Base-by-base conservation (phyloP, 2,329 filamentous ascomycete genomes). In the Aspergillus persii region DNA sequence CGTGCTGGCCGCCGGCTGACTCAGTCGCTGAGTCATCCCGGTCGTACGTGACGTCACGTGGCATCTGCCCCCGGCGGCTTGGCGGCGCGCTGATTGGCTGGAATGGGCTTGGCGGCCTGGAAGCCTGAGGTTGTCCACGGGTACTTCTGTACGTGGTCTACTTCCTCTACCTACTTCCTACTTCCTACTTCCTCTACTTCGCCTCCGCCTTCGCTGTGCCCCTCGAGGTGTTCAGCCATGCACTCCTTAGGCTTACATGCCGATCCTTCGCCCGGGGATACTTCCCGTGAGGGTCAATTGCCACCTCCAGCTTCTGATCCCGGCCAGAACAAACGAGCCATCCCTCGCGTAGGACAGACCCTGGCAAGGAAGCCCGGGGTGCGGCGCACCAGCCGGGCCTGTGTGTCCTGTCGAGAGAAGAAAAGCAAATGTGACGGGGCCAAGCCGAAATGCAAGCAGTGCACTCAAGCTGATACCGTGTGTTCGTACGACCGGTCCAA, bases 381-480 rank as follows among this genome's bases (percentile, higher is more conserved):
- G 11, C 52, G 54, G 11, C 63, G 66, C 39, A 62, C 57, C 4
- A 23, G 50, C 30, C 64, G 61, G 26, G 66, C 66, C 4, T 67
- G 66, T 31, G 60, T 53, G 3, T 9, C 56, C 3, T 67, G 66
- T 47, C 64, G 60, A 18, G 54, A 59, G 15, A 57, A 55, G 12
- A 67, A 67, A 54, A 63, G 59, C 15, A 67, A 65, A 48, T 67
- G 66, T 50, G 64, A 66, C 41, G 64, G 66, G 27, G 36, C 26
- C 30, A 63, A 54, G 15, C 66, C 64, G 5, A 58, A 33, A 18
- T 67, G 66, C 27, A 44, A 46, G 18, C 59, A 58, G 18, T 67
- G 64, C 36, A 44, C 27, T 3, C 58, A 55, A 2, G 33, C 61
- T 3, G 50, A 50, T 3, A 48, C 58, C 12, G 52, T 41, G 15